Evolutionary conservation across 2,329 filamentous ascomycete species (phyloP), one percentile per base, ranked within the genome.

Genomic region (Ophiognomonia clavigignenti-juglandacearum): DNA sequence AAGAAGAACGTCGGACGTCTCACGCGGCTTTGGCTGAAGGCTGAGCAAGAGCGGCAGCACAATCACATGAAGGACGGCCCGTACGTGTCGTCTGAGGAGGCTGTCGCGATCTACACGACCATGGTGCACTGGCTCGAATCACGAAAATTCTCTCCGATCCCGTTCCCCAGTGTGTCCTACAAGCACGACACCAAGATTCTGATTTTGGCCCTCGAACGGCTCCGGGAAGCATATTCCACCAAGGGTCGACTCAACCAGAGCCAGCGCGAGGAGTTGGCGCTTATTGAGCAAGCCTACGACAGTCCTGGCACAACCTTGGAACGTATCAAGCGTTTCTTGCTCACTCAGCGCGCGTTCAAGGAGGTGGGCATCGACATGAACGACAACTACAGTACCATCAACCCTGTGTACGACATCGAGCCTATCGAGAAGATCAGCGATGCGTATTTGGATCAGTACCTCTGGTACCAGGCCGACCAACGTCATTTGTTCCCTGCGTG

Each of bases 331-430:
- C 86, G 93, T 40, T 97, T 97, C 74, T 74, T 98, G 53, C 80
- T 98, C 37, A 98, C 95, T 0, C 93, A 98, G 64, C 83, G 93
- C 65, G 93, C 95, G 1, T 98, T 98, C 78, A 98, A 98, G 70
- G 93, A 98, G 69, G 93, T 98, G 37, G 93, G 92, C 46, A 98
- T 98, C 56, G 93, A 98, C 63, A 98, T 98, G 93, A 98, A 98
- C 65, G 93, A 98, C 71, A 98, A 98, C 62, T 98, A 98, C 71
- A 97, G 84, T 74, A 92, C 89, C 16, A 98, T 98, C 73, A 98
- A 98, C 62, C 95, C 93, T 0, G 93, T 98, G 1, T 98, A 98
- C 63, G 93, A 98, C 57, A 93, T 98, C 51, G 95, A 98, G 68
- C 93, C 93, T 0, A 96, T 98, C 50, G 93, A 98, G 73, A 98